Base-by-base conservation (phyloP, 2,329 filamentous ascomycete species). In the Coniochaeta pulveracea region DNA sequence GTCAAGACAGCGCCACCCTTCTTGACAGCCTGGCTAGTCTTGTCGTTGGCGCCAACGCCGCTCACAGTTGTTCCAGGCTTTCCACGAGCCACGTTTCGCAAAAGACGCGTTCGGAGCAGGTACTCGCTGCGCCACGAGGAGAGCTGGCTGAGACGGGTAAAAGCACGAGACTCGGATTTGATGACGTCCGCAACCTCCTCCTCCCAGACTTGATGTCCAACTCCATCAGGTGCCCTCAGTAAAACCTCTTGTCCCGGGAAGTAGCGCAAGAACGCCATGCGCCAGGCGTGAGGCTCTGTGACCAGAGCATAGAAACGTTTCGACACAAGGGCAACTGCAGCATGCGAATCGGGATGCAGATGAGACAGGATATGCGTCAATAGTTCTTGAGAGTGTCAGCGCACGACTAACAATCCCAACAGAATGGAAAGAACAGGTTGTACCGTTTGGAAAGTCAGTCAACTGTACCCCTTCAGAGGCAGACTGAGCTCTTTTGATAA, bases 71-170 rank as follows among this genome's bases (percentile, higher is more conserved):
- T 69, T 45, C 69, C 60, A 37, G 89, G 85, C 50, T 88, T 93
- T 33, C 89, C 91, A 38, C 85, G 77, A 29, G 71, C 72, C 37
- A 96, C 64, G 40, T 84, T 91, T 27, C 86, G 75, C 34, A 96
- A 61, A 33, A 96, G 69, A 29, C 85, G 74, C 2, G 86, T 95
- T 29, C 91, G 73, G 36, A 94, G 61, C 30, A 96, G 80, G 49
- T 96, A 98, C 55, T 98, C 91, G 56, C 85, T 95, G 45, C 89
- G 75, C 89, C 91, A 96, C 7, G 88, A 91, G n/a, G 86, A 82
- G 40, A 88, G 60, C 4, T 77, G 69, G 8, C 84, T 93, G 35
- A 98, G 67, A 26, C 88, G 76, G 11, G 83, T 75, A 49, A 96
- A 98, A 42, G 76, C 72, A 27, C 86, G 81, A 45, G 74, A 72